phyloP scores from a whole-genome alignment of 1,284 basidiomycete genomes.

The Chondrostereum purpureum region DNA sequence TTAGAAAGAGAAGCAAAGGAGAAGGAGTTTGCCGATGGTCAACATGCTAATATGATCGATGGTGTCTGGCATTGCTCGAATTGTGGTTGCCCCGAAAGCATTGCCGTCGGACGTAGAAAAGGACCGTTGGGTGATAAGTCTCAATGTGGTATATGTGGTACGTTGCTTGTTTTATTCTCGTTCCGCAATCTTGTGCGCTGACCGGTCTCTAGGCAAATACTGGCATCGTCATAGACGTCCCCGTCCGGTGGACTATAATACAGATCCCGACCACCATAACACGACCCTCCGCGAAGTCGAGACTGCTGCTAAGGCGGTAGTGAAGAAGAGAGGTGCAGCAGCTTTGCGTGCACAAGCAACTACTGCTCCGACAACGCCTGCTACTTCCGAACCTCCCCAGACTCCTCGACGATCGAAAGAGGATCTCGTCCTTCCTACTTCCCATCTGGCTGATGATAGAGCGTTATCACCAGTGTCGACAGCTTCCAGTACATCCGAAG shows the following conservation, averaged over 20 bases:
- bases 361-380: constrained; percentile 32
- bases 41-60: constrained; percentile 75
- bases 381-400: constrained; percentile 42
- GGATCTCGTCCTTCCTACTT: constrained; percentile 28
- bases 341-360: constrained; percentile 36
- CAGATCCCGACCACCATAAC: constrained; percentile 63
- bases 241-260: constrained; percentile 72
- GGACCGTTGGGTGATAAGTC: constrained; percentile 87
- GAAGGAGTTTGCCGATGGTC: constrained; percentile 72
- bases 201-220: constrained; percentile 78
- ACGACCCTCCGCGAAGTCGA: constrained; percentile 53
- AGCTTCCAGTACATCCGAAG: constrained; percentile 65
- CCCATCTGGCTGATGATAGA: constrained; percentile 38
- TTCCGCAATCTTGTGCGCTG: constrained; percentile 9
- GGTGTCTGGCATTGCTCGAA: constrained; percentile 91
- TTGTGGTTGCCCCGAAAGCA: constrained; percentile 79
- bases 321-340: constrained; percentile 49
- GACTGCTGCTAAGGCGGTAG: constrained; percentile 37
- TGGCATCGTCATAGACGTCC: constrained; percentile 79
- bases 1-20: constrained; percentile 75
- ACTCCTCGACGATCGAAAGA: constrained; percentile 42
- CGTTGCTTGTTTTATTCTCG: constrained; percentile 24
- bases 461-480: constrained; percentile 62
- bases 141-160: constrained; percentile 88
- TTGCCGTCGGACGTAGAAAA: constrained; percentile 79